phyloP scores from a whole-genome alignment of 345 rosid species.

The Cardamine occulta region DNA sequence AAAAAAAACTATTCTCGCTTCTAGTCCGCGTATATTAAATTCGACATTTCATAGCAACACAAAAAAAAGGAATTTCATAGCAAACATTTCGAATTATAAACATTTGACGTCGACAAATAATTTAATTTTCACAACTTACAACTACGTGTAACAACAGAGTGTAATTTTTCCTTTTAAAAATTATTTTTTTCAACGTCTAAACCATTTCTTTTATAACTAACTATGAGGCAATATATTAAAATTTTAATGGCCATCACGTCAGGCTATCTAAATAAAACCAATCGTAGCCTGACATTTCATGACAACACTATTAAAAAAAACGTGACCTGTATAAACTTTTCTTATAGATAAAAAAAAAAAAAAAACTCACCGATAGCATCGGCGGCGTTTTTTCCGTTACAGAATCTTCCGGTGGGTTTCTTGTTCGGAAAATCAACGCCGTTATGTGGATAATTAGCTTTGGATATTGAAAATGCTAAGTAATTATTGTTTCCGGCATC shows the following conservation, averaged over 20 bases:
- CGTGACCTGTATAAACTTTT: neutral
- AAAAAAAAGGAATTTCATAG: neutral
- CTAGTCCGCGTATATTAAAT: neutral
- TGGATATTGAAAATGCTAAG: constrained; percentile 46
- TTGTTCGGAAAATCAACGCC: constrained; percentile 57
- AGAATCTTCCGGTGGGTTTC: constrained; percentile 61
- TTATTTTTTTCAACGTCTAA: constrained; percentile 4
- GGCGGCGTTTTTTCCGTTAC: constrained; percentile 64
- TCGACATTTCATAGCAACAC: neutral
- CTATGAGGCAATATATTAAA: neutral
- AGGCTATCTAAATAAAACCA: constrained; percentile 29
- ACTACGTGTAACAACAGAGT: neutral
- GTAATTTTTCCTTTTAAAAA: too few relatives aligned
- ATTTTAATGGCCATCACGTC: constrained; percentile 18
- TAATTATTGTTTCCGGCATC: constrained; percentile 65
- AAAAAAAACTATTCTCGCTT: neutral
- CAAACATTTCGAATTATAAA: neutral
- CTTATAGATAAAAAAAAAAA: neutral
- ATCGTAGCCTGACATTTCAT: constrained; percentile 15
- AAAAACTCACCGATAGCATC: constrained; percentile 50
- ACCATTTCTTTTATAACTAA: neutral
- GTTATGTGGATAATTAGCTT: constrained; percentile 55
- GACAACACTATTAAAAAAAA: neutral
- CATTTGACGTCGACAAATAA: neutral
- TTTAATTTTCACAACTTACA: neutral